Evolutionary conservation across 768 basidiomycete species (phyloP), one percentile per base, ranked within the genome.

Genomic region (Fomitopsis serialis): DNA sequence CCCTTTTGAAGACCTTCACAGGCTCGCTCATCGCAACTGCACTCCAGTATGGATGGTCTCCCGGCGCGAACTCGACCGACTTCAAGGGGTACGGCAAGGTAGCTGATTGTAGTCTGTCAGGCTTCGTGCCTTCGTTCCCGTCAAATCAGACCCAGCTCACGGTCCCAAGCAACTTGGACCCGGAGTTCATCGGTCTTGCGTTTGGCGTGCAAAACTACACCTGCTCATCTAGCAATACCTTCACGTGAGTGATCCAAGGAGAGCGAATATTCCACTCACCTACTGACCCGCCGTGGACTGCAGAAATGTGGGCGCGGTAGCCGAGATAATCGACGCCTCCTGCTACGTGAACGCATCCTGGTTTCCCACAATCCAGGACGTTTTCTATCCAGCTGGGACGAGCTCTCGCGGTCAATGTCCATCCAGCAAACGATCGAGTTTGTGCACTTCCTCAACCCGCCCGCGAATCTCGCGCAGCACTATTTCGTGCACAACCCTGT

Each of bases 121-220:
- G 48, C 23, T 61, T 58, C 53, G 54, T 57, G 19, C 58, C 66
- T 24, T 50, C 58, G 12, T 63, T 72, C 47, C 68, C 68, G 15
- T 35, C 61, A 7, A 53, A 62, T 21, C 69, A 71, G 56, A 66
- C 67, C 2, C 54, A 60, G 45, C 65, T 80, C 45, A 61, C 69
- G 2, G 62, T 63, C n/a, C 78, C 78, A 3, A 63, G 66, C 3
- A 54, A 58, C 17, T 52, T 66, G 0, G 67, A 73, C 0, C 69
- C 63, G 10, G 50, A 66, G 8, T 78, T 70, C 62, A 71, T 81
- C 48, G 73, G 69, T 10, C 62, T 80, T n/a, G 78, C 68, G 11
- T 63, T 79, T 47, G 77, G 79, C 22, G 72, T 71, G 15, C 80
- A 81, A 61, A 81, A 81, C 63, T 83, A 81, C 63, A 81, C 78